These are phyloP conservation scores for Paramecium caudatum DNA, from an alignment of 73 alveolate species.

Conservation along the genomic window DNA sequence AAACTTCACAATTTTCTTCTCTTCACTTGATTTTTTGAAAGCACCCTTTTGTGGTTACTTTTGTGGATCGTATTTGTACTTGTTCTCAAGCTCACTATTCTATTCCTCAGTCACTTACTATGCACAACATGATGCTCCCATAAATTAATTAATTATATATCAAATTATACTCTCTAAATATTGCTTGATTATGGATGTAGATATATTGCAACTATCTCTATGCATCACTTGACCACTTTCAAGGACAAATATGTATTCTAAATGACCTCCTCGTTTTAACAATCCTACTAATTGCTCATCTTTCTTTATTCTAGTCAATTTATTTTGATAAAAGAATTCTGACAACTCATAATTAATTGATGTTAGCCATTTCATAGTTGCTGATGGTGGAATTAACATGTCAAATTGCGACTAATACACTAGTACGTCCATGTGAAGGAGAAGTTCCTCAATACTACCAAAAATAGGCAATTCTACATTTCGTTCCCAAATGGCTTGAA, in stretches of 20 bases:
- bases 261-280: background rate
- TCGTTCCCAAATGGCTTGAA: background rate
- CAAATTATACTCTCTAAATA: slow-evolving; percentile 34
- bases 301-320: background rate
- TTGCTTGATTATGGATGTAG: background rate
- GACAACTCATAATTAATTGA: background rate
- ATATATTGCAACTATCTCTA: background rate
- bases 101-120: slow-evolving; percentile 16
- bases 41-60: slow-evolving; percentile 68
- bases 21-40: slow-evolving; percentile 30
- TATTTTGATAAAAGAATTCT: background rate
- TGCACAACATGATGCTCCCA: slow-evolving; percentile 67
- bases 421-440: background rate
- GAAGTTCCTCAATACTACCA: background rate
- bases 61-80: slow-evolving; percentile 59
- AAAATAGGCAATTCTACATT: background rate
- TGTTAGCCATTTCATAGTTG: background rate
- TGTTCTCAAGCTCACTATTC: slow-evolving; percentile 3
- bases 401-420: slow-evolving; percentile 37
- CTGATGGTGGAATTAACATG: background rate
- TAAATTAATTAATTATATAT: slow-evolving; percentile 37
- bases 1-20: slow-evolving; percentile 64
- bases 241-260: background rate
- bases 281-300: background rate
- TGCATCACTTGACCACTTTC: background rate